phyloP scores from a whole-genome alignment of 805 yeast genomes.

The Saccharomycodes ludwigii region DNA sequence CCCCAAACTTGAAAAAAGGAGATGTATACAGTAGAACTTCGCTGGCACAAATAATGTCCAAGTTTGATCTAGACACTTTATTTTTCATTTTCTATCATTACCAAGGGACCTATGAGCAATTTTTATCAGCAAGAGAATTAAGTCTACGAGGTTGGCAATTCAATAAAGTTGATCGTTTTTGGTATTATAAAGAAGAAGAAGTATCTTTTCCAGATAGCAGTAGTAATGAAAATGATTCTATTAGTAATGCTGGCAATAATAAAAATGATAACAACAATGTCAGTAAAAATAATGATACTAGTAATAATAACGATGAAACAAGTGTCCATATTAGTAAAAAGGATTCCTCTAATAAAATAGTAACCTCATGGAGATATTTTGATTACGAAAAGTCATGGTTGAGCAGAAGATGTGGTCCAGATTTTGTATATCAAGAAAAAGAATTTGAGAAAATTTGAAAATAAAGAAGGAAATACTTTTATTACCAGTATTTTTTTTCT shows the following conservation, averaged over 20 bases:
- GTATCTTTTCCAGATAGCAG: constrained; percentile 67
- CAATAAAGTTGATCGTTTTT: constrained; percentile 25
- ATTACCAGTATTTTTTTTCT: not conserved
- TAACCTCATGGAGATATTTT: constrained; percentile 59
- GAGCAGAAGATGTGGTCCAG: constrained; percentile 34
- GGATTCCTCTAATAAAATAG: too few species aligned
- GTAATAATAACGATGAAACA: constrained; percentile 30
- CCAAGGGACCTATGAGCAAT: constrained; percentile 60
- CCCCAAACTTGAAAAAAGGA: constrained; percentile 8
- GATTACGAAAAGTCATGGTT: constrained; percentile 68
- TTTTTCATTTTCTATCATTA: constrained; percentile 84
- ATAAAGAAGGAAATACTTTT: not conserved
- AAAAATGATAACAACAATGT: constrained; percentile 25
- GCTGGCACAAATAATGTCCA: constrained; percentile 51
- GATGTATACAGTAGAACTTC: constrained; percentile 24
- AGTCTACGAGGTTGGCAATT: constrained; percentile 69
- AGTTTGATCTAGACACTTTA: constrained; percentile 75
- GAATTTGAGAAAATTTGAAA: constrained; percentile 32
- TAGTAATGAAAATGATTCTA: constrained; percentile 18
- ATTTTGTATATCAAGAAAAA: constrained; percentile 28
- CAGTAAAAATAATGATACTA: constrained; percentile 17
- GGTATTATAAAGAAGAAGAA: constrained; percentile 50
- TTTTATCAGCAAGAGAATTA: constrained; percentile 71
- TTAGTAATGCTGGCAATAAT: constrained; percentile 9
- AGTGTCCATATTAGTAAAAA: too few species aligned